Base-by-base conservation (phyloP, 192 early-diverging fungal species). In the Phlyctochytrium planicorne region DNA sequence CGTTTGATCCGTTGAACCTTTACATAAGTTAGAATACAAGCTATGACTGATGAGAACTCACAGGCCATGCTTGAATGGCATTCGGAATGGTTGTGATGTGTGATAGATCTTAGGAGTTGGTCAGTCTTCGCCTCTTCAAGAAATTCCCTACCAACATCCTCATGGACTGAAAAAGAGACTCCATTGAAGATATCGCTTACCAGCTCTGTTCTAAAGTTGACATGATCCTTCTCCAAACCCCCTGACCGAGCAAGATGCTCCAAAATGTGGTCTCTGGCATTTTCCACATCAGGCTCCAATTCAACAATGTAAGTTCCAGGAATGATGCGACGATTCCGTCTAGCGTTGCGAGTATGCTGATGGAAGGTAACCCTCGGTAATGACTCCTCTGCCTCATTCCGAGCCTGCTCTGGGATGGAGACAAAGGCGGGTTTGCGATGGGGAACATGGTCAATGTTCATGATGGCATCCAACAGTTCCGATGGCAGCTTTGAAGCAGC, bases 111-210 rank as follows among this genome's bases (percentile, higher is more conserved):
- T 14, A n/a, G n/a, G n/a, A n/a, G n/a, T n/a, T n/a, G n/a, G n/a
- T n/a, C n/a, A n/a, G n/a, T n/a, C n/a, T n/a, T n/a, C n/a, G n/a
- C n/a, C n/a, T n/a, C n/a, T n/a, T n/a, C n/a, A n/a, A n/a, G n/a
- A n/a, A n/a, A n/a, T n/a, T n/a, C 6, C 40, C 40, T 47, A 47
- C 40, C 40, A 47, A 47, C 40, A 47, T 47, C 40, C 40, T 47
- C 40, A 47, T 47, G 40, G 10, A 47, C 40, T 20, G 6, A 20
- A 47, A 47, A 47, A 20, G 40, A 47, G 10, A 47, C 40, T 20
- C 40, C 40, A 47, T 47, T 47, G 20, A 47, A 47, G 10, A 47
- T 14, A 47, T 47, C 40, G 40, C 40, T 47, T 47, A 6, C 20
- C 40, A 47, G 10, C 6, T 20, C 20, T 20, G 40, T 47, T 20